Conservation (phyloP, 495 filamentous ascomycete species). For the Xylaria grammica region DNA sequence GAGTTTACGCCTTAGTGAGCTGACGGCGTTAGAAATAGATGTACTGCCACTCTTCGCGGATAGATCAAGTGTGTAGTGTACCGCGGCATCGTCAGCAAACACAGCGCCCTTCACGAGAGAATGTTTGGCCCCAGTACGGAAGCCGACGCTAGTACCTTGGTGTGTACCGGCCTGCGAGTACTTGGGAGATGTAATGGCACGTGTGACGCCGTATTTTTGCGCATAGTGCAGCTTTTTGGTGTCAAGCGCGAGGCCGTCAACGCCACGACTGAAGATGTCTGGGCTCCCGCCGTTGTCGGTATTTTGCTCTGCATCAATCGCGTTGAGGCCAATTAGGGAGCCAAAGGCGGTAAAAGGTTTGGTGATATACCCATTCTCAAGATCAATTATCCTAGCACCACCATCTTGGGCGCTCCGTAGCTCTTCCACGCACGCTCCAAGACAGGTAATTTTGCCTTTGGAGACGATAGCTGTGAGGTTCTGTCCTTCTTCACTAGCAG, state of each 20-base stretch:
- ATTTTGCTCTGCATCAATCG: slow-evolving; percentile 56
- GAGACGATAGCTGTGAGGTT: slow-evolving; percentile 48
- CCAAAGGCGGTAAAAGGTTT: slow-evolving; percentile 61
- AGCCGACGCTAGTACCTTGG: slow-evolving; percentile 53
- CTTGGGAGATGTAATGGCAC: slow-evolving; percentile 51
- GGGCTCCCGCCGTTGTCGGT: slow-evolving; percentile 54
- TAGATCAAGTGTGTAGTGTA: slow-evolving; percentile 51
- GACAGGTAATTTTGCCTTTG: slow-evolving; percentile 56
- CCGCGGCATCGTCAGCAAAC: slow-evolving; percentile 47
- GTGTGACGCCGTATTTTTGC: slow-evolving; percentile 51
- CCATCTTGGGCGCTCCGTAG: slow-evolving; percentile 34
- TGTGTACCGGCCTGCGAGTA: slow-evolving; percentile 40
- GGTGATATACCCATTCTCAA: slow-evolving; percentile 61
- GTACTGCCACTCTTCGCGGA: slow-evolving; percentile 42
- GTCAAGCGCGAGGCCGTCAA: slow-evolving; percentile 52
- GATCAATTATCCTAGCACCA: slow-evolving; percentile 44
- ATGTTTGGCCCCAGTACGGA: slow-evolving; percentile 45
- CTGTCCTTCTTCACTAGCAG: slow-evolving; percentile 1
- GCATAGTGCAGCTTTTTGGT: slow-evolving; percentile 50
- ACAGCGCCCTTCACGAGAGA: slow-evolving; percentile 40
- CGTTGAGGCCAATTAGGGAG: slow-evolving; percentile 57
- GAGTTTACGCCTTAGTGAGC: slow-evolving; percentile 47
- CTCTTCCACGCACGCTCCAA: slow-evolving; percentile 49
- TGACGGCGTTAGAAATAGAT: slow-evolving; percentile 47
- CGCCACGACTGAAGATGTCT: slow-evolving; percentile 48